Conservation (phyloP, 768 basidiomycete species). For the Tylopilus sp. region DNA sequence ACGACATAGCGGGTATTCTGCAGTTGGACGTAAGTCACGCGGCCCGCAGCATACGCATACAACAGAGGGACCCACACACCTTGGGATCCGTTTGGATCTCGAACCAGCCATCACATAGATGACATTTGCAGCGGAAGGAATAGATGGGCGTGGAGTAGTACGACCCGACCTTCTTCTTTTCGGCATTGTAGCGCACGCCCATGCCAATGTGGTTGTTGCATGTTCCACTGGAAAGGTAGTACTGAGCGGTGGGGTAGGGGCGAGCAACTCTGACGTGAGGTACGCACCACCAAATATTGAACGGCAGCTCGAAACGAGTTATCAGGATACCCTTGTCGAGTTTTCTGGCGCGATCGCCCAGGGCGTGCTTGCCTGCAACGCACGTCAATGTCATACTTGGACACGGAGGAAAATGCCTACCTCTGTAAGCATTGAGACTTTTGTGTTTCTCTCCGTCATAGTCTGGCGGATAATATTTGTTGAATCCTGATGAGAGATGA, state of each 20-base stretch:
- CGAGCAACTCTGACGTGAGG: background rate
- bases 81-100: conserved; percentile 97
- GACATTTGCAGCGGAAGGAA: conserved; percentile 97
- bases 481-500: conserved; percentile 49
- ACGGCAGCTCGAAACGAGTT: conserved; percentile 92
- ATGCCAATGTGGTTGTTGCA: conserved; percentile 98
- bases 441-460: conserved; percentile 68
- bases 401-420: conserved; percentile 30
- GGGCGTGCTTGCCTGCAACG: conserved; percentile 80
- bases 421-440: conserved; percentile 71
- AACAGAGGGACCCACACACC: too few relatives aligned
- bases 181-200: conserved; percentile 99
- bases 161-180: conserved; percentile 94
- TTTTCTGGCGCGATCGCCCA: conserved; percentile 91
- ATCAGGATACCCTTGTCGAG: conserved; percentile 95
- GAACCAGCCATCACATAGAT: conserved; percentile 95
- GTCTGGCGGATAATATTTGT: conserved; percentile 79
- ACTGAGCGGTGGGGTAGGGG: background rate
- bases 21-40: background rate
- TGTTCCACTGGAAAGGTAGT: conserved; percentile 57
- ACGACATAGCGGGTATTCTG: conserved; percentile 97
- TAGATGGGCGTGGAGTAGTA: conserved; percentile 96
- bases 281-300: conserved; percentile 93
- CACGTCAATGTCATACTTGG: background rate
- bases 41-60: too few relatives aligned